Conservation (phyloP, 495 filamentous ascomycete species). For the Hypoxylon subgilvum region DNA sequence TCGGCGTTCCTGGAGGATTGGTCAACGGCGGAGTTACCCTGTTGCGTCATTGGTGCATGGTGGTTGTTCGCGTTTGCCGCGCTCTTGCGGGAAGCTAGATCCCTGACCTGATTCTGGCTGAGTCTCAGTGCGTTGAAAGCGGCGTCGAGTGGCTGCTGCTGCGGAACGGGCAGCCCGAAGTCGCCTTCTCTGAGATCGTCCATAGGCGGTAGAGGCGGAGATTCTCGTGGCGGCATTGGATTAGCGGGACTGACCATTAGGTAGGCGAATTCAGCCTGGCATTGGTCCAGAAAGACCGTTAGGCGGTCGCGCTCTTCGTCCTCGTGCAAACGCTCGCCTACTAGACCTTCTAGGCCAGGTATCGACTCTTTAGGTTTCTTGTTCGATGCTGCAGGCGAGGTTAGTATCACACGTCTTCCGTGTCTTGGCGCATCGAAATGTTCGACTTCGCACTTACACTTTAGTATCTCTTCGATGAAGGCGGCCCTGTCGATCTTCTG, state of each 20-base stretch:
- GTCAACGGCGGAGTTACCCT: conserved; percentile 41
- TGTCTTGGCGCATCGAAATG: neutral
- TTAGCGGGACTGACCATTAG: conserved; percentile 68
- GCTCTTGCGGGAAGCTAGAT: conserved; percentile 50
- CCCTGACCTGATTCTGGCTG: conserved; percentile 53
- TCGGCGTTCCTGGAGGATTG: conserved; percentile 48
- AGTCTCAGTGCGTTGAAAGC: conserved; percentile 43
- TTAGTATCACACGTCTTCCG: conserved; percentile 8
- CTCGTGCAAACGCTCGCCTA: conserved; percentile 36
- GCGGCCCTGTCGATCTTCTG: conserved; percentile 53
- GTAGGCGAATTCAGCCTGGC: conserved; percentile 68
- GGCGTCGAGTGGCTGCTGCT: conserved; percentile 43
- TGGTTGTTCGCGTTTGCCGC: conserved; percentile 62
- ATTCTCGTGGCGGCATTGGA: conserved; percentile 63
- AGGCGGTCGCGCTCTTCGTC: conserved; percentile 64
- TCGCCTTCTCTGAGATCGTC: conserved; percentile 58
- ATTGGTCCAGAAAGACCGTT: conserved; percentile 67
- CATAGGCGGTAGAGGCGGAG: conserved; percentile 55
- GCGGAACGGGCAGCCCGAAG: conserved; percentile 45
- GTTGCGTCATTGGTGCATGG: conserved; percentile 49
- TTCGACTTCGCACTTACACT: conserved; percentile 38
- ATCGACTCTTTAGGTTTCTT: conserved; percentile 37
- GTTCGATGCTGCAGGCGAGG: conserved; percentile 22
- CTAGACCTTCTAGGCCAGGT: conserved; percentile 36
- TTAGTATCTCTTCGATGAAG: conserved; percentile 55